Base-by-base conservation (phyloP, 495 filamentous ascomycete genomes). In the Aspergillus nanangensis region DNA sequence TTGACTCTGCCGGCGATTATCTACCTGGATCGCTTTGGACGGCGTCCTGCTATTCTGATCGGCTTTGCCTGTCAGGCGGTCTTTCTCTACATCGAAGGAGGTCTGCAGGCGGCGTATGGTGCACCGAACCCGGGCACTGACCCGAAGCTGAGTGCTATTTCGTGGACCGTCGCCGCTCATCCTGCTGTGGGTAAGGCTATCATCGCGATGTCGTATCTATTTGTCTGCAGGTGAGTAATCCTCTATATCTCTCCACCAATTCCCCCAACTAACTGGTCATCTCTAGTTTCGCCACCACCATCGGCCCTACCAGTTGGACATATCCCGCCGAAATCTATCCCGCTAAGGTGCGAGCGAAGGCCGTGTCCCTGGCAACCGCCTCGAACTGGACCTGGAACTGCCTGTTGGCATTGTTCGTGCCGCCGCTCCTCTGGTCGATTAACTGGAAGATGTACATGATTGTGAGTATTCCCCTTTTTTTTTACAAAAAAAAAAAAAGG, bases 291-390 rank as follows among this genome's bases (percentile, higher is more conserved):
- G 79, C 78, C 1, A 76, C 75, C 5, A 81, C 78, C 11, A 48
- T 51, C 32, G 52, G 52, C 3, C 52, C 52, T 1, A 55, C 48
- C 8, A 45, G 74, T 18, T 87, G 82, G 82, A 76, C 78, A 3
- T 84, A 84, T 57, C 80, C 81, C 0, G 75, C 78, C 9, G 83
- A 87, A 52, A 81, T 87, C 46, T 86, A 79, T 56, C 83, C 83
- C 0, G 62, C 75, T 45, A 81, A 80, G 57, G 74, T 85, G 40
- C 78, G 83, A 44, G 82, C 82, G 23, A 83, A 82, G 47, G 83
- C 80, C 32, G 81, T 84, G 13, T 78, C 79, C 0, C 61, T 87
- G 21, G 67, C 82, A 0, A 86, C 83, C 0, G 80, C 82, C 0
- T 74, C 75, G 3, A 85, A 86, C 55, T 87, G 83, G 83, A 69